A percentile compares a stretch with the other conserved stretches of the same genome.
Evolutionary conservation across 1,139 yeast species (phyloP).

Genomic region (Candida dubliniensis): DNA sequence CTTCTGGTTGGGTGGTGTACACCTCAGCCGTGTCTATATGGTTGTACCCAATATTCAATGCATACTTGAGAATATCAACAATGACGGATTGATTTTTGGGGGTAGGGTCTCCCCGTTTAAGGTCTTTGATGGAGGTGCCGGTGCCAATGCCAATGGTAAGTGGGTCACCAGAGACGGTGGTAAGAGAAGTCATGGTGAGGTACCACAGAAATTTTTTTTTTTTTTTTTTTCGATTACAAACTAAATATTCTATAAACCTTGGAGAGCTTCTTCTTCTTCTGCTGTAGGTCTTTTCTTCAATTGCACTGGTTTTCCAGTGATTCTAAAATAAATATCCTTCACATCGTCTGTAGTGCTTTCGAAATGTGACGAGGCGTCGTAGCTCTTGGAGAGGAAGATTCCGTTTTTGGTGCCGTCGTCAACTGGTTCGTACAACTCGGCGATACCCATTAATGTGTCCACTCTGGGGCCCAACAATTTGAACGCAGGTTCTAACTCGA

Average conservation of each 20-base stretch:
- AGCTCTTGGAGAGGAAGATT: conserved; percentile 81
- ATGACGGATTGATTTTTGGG: conserved; percentile 31
- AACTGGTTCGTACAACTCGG: conserved; percentile 85
- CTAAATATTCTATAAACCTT: conserved; percentile 20
- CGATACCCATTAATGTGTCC: conserved; percentile 94
- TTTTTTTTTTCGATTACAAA: not conserved
- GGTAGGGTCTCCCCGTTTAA: conserved; percentile 36
- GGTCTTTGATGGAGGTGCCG: conserved; percentile 62
- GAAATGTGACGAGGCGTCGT: conserved; percentile 94
- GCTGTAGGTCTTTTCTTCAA: conserved; percentile 70
- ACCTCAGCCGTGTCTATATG: conserved; percentile 42
- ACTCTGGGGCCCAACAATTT: conserved; percentile 76
- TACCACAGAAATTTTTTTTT: not conserved
- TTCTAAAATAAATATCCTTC: conserved; percentile 87
- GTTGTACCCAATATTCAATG: conserved; percentile 31
- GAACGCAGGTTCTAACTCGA: conserved; percentile 93
- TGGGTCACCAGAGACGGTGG: conserved; percentile 41
- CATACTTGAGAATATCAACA: conserved; percentile 43
- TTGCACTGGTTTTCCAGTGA: conserved; percentile 89
- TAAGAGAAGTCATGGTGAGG: conserved; percentile 10
- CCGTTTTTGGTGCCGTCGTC: conserved; percentile 81
- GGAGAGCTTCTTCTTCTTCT: conserved; percentile 55
- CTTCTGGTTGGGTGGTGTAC: conserved; percentile 34
- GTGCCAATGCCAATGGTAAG: conserved; percentile 54
- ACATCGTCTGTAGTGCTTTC: conserved; percentile 97